Percentiles rank a stretch among this genome's conserved stretches.
Evolutionary conservation across 2,329 filamentous ascomycete genomes (phyloP).

Genomic region (Neonectria ditissima): DNA sequence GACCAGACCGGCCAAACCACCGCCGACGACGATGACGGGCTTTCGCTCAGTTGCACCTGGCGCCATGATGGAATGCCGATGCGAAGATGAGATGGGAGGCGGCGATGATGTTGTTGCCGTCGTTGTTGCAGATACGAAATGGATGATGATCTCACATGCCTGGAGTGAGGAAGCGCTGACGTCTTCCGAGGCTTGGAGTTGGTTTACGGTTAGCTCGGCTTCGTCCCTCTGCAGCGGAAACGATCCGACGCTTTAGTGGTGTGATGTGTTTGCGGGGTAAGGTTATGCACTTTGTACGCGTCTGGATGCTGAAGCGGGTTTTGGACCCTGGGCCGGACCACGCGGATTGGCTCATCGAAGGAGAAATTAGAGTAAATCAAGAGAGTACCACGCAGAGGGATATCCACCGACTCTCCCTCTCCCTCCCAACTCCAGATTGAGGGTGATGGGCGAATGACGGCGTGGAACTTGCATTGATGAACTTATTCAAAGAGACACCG

Average conservation of each 20-base stretch:
- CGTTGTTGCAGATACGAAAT: background rate
- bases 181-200: background rate
- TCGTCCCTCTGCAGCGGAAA: background rate
- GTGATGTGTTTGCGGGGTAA: background rate
- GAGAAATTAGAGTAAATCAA: too few species aligned
- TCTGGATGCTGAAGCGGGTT: background rate
- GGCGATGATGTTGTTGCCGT: background rate
- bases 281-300: background rate
- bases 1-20: slow-evolving; percentile 69
- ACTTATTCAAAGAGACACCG: too few species aligned
- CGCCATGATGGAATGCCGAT: slow-evolving; percentile 12
- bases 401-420: too few species aligned
- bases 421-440: too few species aligned
- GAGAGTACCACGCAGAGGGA: too few species aligned
- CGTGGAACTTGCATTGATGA: too few species aligned
- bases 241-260: background rate
- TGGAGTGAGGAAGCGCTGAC: background rate
- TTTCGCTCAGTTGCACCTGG: slow-evolving; percentile 15
- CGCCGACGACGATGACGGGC: slow-evolving; percentile 68
- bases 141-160: background rate
- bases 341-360: too few species aligned
- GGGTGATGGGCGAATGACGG: too few species aligned
- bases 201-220: background rate
- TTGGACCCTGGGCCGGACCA: too few species aligned
- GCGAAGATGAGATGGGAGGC: background rate